phyloP scores from a whole-genome alignment of 305 asterid genomes.

The Fraxinus dipetala region DNA sequence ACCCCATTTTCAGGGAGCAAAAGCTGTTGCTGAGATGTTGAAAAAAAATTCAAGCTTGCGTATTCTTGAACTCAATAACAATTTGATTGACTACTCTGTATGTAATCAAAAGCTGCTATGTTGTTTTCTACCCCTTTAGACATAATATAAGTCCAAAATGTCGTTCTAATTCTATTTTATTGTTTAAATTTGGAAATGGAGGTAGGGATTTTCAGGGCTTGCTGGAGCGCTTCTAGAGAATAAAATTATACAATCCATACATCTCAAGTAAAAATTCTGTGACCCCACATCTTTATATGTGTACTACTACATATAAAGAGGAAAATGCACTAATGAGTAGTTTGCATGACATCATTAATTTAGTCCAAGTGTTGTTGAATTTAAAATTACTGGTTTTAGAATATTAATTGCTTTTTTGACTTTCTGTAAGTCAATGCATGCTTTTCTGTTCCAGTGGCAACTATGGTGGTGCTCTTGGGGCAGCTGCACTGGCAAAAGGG shows the following conservation, averaged over 20 bases:
- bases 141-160: too few species aligned
- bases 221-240: conserved; percentile 92
- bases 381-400: too few species aligned
- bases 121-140: conserved; percentile 19
- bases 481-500: conserved; percentile 87
- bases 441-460: conserved; percentile 62
- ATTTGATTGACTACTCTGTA: conserved; percentile 94
- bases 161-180: too few species aligned
- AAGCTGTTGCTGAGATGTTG: conserved; percentile 92
- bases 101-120: conserved; percentile 34
- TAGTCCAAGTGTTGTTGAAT: too few species aligned
- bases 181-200: conserved; percentile 75
- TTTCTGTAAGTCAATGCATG: conserved; percentile 14
- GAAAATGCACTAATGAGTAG: conserved; percentile 1
- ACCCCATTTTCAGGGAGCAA: conserved; percentile 67
- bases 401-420: conserved; percentile 11
- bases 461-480: conserved; percentile 96
- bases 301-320: conserved; percentile 6
- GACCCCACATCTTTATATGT: conserved; percentile 16
- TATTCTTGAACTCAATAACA: conserved; percentile 77
- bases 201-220: conserved; percentile 98
- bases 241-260: conserved; percentile 55
- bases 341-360: neutral
- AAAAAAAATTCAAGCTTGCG: conserved; percentile 88
- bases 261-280: conserved; percentile 69